Percentiles rank a stretch among this genome's conserved stretches.
Conservation (phyloP, 371 early-diverging fungal species). For the Catenaria anguillulae region DNA sequence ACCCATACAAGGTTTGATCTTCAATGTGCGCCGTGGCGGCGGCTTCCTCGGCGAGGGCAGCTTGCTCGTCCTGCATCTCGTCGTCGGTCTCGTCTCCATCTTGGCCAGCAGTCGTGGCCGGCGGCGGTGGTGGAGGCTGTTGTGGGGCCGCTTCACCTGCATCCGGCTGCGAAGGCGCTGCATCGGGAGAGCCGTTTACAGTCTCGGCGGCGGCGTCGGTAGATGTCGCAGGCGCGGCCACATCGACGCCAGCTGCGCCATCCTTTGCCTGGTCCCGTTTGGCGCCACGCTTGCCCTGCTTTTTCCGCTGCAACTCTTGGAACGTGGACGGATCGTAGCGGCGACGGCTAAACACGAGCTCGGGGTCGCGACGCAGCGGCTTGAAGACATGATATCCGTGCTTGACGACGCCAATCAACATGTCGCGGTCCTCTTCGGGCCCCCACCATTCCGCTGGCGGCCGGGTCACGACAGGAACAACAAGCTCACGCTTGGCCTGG, state of each 20-base stretch:
- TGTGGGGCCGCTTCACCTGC: constrained; percentile 12
- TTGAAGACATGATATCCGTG: constrained; percentile 66
- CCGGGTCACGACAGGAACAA: constrained; percentile 11
- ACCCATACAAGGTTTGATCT: constrained; percentile 15
- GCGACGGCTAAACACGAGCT: constrained; percentile 42
- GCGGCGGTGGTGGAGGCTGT: constrained; percentile 15
- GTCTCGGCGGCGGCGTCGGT: background rate
- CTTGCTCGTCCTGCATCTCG: constrained; percentile 18
- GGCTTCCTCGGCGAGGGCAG: constrained; percentile 9
- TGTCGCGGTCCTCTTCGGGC: constrained; percentile 58
- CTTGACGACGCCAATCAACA: constrained; percentile 58
- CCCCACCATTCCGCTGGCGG: constrained; percentile 73
- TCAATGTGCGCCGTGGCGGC: constrained; percentile 1
- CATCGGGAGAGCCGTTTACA: too few species aligned
- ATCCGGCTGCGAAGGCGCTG: too few species aligned
- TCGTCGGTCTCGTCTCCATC: constrained; percentile 20
- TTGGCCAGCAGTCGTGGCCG: background rate
- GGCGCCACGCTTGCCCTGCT: constrained; percentile 19
- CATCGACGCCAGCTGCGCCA: constrained; percentile 18
- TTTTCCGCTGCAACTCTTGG: constrained; percentile 2
- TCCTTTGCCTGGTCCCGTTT: too few species aligned
- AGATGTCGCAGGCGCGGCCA: too few species aligned
- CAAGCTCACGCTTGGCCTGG: background rate
- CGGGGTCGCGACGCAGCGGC: constrained; percentile 48
- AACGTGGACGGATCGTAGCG: constrained; percentile 8